A percentile compares a stretch with the other conserved stretches of the same genome.
phyloP scores from a whole-genome alignment of 2,329 filamentous ascomycete species.

The Fonsecaea erecta region DNA sequence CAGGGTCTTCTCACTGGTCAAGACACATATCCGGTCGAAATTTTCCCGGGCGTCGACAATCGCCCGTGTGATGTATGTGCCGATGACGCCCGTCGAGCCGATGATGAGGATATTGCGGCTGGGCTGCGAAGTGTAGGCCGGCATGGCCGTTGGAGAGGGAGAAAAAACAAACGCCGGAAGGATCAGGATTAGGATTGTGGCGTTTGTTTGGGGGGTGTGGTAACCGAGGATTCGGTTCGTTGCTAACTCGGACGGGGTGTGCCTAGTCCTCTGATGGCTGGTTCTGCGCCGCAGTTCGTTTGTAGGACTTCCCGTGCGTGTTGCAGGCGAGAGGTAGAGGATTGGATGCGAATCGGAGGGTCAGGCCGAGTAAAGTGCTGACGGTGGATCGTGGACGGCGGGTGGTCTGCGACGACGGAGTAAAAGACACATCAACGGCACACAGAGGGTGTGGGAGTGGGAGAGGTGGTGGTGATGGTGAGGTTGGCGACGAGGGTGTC shows the following conservation, averaged over 20 bases:
- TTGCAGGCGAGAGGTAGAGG: neutral
- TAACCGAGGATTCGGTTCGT: neutral
- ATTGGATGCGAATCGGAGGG: constrained; percentile 13
- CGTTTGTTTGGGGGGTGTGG: constrained; percentile 8
- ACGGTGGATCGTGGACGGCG: constrained; percentile 25
- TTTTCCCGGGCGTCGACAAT: constrained; percentile 51
- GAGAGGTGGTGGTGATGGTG: neutral
- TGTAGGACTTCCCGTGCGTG: neutral
- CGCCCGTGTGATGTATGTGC: constrained; percentile 56
- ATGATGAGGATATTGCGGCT: constrained; percentile 56
- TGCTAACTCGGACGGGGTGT: neutral
- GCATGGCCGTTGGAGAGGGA: constrained; percentile 27
- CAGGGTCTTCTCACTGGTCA: constrained; percentile 61
- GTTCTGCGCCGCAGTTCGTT: neutral
- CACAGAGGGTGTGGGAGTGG: neutral
- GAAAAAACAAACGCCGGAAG: neutral
- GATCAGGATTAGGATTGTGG: constrained; percentile 9
- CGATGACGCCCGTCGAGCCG: constrained; percentile 60
- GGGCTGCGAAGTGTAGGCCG: constrained; percentile 25
- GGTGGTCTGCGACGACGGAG: constrained; percentile 21
- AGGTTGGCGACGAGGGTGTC: neutral
- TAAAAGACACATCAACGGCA: constrained; percentile 16
- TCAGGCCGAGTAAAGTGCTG: constrained; percentile 26
- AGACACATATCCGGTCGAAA: constrained; percentile 60
- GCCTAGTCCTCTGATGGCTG: neutral